Percentiles rank a stretch among this genome's conserved stretches.
Conservation (phyloP, 305 asterid species). For the Fraxinus xanthoxyloides region DNA sequence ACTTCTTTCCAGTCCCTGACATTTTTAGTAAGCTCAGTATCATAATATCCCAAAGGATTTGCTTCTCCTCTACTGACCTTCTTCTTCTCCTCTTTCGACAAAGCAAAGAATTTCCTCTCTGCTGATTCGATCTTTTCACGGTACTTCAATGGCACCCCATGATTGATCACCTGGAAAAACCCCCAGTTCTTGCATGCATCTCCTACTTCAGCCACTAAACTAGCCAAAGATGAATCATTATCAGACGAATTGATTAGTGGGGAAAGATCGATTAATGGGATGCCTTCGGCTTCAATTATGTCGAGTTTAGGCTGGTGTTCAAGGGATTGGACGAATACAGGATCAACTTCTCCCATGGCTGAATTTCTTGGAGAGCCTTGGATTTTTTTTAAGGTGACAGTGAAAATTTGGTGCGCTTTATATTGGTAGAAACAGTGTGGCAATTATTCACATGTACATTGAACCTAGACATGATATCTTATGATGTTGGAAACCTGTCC, state of each 20-base stretch:
- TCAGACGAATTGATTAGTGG: constrained; percentile 23
- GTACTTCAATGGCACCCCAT: constrained; percentile 47
- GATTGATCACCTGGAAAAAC: constrained; percentile 75
- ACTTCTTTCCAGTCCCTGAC: constrained; percentile 81
- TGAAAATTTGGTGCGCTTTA: not conserved
- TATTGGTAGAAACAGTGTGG: not conserved
- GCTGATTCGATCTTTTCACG: constrained; percentile 43
- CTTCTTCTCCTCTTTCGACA: constrained; percentile 56
- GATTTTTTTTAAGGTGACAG: not conserved
- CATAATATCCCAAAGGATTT: constrained; percentile 60
- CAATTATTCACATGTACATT: constrained; percentile 16
- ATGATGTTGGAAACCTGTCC: not conserved
- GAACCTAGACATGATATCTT: constrained; percentile 27
- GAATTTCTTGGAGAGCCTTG: not conserved
- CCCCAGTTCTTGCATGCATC: constrained; percentile 71
- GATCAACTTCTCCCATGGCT: constrained; percentile 66
- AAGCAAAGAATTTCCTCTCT: constrained; percentile 45
- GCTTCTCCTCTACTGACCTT: constrained; percentile 47
- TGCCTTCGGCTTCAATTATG: constrained; percentile 36
- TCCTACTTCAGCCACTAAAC: constrained; percentile 43
- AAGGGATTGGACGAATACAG: constrained; percentile 46
- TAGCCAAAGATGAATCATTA: constrained; percentile 4
- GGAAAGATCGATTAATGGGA: constrained; percentile 64
- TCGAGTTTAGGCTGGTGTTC: constrained; percentile 65
- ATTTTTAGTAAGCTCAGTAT: constrained; percentile 61